Percentiles rank a stretch among this genome's conserved stretches.
phyloP scores from a whole-genome alignment of 192 early-diverging fungal species.

The Coemansia sp. region DNA sequence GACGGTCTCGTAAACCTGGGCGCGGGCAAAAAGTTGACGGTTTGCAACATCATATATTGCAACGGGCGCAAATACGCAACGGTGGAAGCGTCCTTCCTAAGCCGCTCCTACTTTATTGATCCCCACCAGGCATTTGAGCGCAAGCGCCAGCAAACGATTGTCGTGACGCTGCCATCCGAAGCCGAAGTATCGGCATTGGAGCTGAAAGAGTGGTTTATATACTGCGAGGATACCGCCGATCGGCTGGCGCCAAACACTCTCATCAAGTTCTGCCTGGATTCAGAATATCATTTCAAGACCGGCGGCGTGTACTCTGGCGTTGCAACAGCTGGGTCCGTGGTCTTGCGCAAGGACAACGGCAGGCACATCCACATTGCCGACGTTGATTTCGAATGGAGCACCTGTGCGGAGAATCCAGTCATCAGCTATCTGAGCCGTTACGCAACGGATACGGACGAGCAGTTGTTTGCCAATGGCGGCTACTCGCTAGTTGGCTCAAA shows the following conservation, averaged over 20 bases:
- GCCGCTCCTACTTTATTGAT: conserved; percentile 71
- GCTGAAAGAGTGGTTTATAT: conserved; percentile 77
- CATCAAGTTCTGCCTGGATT: conserved; percentile 77
- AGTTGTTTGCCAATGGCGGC: conserved; percentile 73
- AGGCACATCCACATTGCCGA: conserved; percentile 64
- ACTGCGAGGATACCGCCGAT: background rate
- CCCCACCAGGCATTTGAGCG: conserved; percentile 70
- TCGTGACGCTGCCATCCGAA: conserved; percentile 56
- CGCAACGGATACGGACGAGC: conserved; percentile 59
- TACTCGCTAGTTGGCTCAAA: conserved; percentile 28
- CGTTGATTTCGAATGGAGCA: conserved; percentile 65
- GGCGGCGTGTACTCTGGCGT: conserved; percentile 59
- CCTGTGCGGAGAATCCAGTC: conserved; percentile 72
- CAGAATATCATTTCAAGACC: conserved; percentile 57
- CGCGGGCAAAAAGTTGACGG: conserved; percentile 68
- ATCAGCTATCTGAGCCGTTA: conserved; percentile 75
- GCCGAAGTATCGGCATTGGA: conserved; percentile 81
- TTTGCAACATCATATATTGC: background rate
- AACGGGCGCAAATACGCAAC: conserved; percentile 57
- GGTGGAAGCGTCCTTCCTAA: conserved; percentile 73
- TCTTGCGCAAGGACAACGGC: conserved; percentile 51
- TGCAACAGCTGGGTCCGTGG: conserved; percentile 58
- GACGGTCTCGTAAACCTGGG: conserved; percentile 74
- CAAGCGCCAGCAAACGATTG: conserved; percentile 60
- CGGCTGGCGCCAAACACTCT: conserved; percentile 49